Conservation (phyloP, 2,329 filamentous ascomycete species). For the Cladosporium sp. region DNA sequence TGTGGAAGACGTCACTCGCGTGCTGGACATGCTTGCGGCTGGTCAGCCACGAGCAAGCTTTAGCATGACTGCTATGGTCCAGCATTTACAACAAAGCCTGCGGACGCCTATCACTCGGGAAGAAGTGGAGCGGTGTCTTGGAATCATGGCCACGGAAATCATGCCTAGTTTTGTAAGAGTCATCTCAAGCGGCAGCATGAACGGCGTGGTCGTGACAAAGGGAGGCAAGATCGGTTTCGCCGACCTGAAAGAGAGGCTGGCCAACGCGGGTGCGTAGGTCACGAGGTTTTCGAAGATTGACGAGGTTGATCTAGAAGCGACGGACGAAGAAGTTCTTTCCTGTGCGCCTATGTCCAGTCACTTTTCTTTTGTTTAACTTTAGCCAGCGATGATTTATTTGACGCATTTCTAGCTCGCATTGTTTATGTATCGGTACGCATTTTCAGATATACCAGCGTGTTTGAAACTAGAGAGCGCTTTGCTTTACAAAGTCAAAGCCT, state of each 20-base stretch:
- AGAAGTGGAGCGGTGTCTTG: constrained; percentile 47
- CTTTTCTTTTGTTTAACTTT: constrained; percentile 11
- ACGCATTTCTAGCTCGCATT: background rate
- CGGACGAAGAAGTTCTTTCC: background rate
- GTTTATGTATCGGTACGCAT: background rate
- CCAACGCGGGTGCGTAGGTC: constrained; percentile 23
- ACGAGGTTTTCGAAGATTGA: background rate
- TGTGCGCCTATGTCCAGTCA: background rate
- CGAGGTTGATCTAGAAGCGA: background rate
- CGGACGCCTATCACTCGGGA: constrained; percentile 49
- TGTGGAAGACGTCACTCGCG: constrained; percentile 47
- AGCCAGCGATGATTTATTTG: constrained; percentile 10
- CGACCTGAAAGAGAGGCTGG: constrained; percentile 35
- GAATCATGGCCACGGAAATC: constrained; percentile 48
- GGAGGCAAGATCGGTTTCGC: constrained; percentile 30
- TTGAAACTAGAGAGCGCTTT: background rate
- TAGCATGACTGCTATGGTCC: constrained; percentile 45
- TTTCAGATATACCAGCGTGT: background rate
- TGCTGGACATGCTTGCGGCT: constrained; percentile 47
- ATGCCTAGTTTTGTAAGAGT: constrained; percentile 47
- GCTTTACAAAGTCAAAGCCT: background rate
- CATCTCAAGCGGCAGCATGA: constrained; percentile 42
- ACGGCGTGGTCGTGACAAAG: constrained; percentile 47
- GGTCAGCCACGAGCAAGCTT: constrained; percentile 45
- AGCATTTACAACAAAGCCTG: constrained; percentile 49